A percentile compares a stretch with the other conserved stretches of the same genome.
phyloP scores from a whole-genome alignment of 805 yeast genomes.

The Limtongia smithiae region DNA sequence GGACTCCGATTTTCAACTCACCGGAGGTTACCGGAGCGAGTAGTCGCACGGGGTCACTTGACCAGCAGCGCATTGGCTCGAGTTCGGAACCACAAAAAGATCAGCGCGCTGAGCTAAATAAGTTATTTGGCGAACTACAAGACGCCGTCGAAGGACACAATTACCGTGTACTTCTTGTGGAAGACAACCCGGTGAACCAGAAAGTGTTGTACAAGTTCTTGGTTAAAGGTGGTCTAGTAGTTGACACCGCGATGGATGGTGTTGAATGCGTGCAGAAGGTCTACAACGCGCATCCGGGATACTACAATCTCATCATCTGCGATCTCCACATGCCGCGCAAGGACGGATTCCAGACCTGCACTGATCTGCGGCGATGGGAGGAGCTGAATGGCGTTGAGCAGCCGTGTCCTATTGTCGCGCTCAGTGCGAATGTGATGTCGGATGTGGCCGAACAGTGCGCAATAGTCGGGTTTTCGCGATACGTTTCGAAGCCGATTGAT shows the following conservation, averaged over 20 bases:
- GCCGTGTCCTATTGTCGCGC: conserved; percentile 36
- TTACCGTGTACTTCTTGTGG: conserved; percentile 67
- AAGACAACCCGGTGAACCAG: conserved; percentile 84
- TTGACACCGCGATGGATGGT: conserved; percentile 37
- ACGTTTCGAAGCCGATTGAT: conserved; percentile 38
- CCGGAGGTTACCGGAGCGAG: not conserved
- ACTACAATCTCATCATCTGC: conserved; percentile 34
- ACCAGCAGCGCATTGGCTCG: not conserved
- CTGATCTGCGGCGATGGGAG: conserved; percentile 37
- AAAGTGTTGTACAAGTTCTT: conserved; percentile 62
- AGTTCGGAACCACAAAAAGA: not conserved
- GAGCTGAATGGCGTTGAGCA: conserved; percentile 11
- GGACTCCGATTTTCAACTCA: conserved; percentile 15
- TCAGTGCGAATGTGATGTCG: conserved; percentile 39
- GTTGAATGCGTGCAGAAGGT: conserved; percentile 34
- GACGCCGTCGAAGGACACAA: conserved; percentile 13
- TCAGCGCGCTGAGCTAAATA: not conserved
- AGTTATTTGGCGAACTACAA: conserved; percentile 29
- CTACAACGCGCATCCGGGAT: conserved; percentile 26
- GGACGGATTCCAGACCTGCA: conserved; percentile 38
- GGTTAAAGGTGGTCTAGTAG: conserved; percentile 33
- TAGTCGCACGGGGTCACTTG: not conserved
- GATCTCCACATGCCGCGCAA: conserved; percentile 40
- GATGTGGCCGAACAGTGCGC: conserved; percentile 36
- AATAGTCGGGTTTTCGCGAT: conserved; percentile 34